phyloP scores from a whole-genome alignment of 306 rosid genomes.

The Rosa lucieae region DNA sequence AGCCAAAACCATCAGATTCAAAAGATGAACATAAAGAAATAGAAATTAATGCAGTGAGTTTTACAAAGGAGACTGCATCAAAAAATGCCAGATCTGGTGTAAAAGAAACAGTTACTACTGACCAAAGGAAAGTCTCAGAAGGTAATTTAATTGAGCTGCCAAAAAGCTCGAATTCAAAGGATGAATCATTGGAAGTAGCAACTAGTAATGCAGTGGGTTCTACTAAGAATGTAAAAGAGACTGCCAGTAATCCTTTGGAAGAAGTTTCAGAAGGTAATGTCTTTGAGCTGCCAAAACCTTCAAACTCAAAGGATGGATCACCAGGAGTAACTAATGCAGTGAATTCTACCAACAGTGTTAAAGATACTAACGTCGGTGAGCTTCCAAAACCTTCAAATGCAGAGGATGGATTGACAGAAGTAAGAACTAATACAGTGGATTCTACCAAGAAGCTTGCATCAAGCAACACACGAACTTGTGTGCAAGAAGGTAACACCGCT shows the following conservation, averaged over 20 bases:
- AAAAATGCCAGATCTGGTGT: neutral
- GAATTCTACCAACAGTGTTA: neutral
- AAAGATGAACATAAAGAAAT: neutral
- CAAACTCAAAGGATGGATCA: neutral
- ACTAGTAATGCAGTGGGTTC: neutral
- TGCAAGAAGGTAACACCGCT: neutral
- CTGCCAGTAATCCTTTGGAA: neutral
- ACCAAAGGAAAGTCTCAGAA: neutral
- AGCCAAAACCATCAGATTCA: neutral
- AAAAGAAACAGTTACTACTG: neutral
- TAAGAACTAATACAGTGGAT: neutral
- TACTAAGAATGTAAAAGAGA: conserved; percentile 23
- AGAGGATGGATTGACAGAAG: neutral
- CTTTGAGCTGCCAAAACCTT: neutral
- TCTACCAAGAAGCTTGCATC: neutral
- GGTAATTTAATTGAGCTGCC: neutral
- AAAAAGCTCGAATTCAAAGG: neutral
- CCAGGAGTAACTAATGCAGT: neutral
- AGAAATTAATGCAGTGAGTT: neutral
- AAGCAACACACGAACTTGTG: neutral
- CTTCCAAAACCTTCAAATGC: neutral
- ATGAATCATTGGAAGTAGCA: neutral
- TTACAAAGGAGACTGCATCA: neutral
- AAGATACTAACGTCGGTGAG: neutral
- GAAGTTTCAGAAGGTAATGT: neutral